Evolutionary conservation across 768 basidiomycete species (phyloP).

Genomic region (Phanerochaete sordida): DNA sequence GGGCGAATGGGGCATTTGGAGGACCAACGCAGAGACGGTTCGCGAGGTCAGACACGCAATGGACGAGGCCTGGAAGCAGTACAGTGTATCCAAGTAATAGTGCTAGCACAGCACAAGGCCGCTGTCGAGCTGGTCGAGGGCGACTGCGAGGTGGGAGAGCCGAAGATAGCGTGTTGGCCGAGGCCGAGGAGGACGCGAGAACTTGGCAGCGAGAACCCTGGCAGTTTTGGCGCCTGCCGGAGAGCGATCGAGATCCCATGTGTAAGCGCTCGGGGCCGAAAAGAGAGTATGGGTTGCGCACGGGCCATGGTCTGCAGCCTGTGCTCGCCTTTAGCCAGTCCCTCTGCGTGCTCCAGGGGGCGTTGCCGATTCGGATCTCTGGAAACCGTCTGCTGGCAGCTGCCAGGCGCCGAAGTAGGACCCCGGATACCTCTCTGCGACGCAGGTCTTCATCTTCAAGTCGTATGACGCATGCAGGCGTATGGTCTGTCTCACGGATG

Average conservation of each 20-base stretch:
- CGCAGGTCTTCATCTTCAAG: too few species aligned
- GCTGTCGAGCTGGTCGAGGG: too few species aligned
- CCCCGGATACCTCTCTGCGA: too few species aligned
- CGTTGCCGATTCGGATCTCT: too few species aligned
- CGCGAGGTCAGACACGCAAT: constrained; percentile 46
- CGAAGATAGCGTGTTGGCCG: background rate
- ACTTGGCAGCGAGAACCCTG: too few species aligned
- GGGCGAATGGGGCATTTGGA: constrained; percentile 69
- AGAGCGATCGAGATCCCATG: background rate
- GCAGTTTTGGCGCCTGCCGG: background rate
- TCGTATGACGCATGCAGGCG: too few species aligned
- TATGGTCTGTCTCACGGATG: too few species aligned
- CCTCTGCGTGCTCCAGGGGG: background rate
- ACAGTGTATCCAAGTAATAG: too few species aligned
- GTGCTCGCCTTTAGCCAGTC: background rate
- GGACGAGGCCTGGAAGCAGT: constrained; percentile 30
- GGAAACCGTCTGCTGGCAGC: too few species aligned
- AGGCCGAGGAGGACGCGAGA: background rate
- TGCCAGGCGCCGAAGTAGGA: too few species aligned
- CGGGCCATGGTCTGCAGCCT: constrained; percentile 8
- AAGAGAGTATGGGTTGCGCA: constrained; percentile 7
- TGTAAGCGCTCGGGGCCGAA: constrained; percentile 1
- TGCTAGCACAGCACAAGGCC: too few species aligned
- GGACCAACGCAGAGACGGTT: constrained; percentile 51
- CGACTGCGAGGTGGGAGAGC: too few species aligned